Evolutionary conservation across 306 rosid genomes (phyloP).

Genomic region (Vigna trinervia): DNA sequence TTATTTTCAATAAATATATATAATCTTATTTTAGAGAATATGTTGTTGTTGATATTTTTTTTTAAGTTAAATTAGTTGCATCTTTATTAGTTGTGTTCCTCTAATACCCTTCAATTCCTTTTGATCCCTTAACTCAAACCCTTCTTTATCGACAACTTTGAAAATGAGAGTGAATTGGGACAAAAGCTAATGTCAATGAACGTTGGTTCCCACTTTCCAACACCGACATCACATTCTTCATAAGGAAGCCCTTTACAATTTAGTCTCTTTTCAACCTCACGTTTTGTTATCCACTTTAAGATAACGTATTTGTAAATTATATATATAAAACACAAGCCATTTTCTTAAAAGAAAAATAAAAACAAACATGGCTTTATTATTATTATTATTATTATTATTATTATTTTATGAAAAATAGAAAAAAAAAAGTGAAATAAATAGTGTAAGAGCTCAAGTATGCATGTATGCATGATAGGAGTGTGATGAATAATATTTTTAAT

Average conservation of each 20-base stretch:
- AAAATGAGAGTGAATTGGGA: background rate
- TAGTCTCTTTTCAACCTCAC: background rate
- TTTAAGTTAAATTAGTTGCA: background rate
- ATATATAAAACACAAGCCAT: background rate
- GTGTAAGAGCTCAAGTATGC: too few relatives aligned
- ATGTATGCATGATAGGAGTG: too few relatives aligned
- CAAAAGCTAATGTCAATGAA: background rate
- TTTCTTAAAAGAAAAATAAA: background rate
- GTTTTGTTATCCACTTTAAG: background rate
- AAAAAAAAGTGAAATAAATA: too few relatives aligned
- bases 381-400: too few relatives aligned
- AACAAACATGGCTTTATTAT: too few relatives aligned
- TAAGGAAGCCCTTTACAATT: background rate
- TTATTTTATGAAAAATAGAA: too few relatives aligned
- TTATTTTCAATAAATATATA: background rate
- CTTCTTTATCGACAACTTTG: background rate
- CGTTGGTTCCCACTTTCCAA: background rate
- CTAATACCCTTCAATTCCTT: background rate
- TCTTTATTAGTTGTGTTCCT: background rate
- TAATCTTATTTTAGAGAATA: background rate
- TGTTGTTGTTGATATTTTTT: background rate
- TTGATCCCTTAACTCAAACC: background rate
- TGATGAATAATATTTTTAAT: too few relatives aligned
- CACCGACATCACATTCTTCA: conserved; percentile 5
- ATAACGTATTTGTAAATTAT: background rate